Evolutionary conservation across 2,329 filamentous ascomycete genomes (phyloP).

Genomic region (Camillea tinctor): DNA sequence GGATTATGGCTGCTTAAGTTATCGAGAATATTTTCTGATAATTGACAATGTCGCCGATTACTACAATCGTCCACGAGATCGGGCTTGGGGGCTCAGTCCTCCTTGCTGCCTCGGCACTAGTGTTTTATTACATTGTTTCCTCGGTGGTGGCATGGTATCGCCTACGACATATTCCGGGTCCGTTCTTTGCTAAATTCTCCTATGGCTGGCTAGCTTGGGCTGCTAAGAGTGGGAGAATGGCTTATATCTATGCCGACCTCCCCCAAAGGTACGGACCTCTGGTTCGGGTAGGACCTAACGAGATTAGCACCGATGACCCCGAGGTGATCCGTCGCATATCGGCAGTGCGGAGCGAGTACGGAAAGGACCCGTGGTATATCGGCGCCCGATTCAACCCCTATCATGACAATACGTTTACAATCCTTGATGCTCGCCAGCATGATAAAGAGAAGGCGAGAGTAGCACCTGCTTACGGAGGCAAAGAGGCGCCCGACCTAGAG

Average conservation of each 20-base stretch:
- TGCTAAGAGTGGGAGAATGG: conserved; percentile 29
- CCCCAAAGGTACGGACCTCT: conserved; percentile 31
- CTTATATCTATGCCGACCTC: conserved; percentile 12
- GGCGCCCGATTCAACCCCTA: conserved; percentile 51
- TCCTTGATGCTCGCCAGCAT: conserved; percentile 43
- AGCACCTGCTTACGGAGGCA: conserved; percentile 21
- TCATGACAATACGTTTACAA: conserved; percentile 53
- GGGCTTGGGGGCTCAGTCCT: neutral
- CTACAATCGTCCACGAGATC: neutral
- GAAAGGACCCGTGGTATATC: conserved; percentile 44
- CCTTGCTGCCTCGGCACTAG: neutral
- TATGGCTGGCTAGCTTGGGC: conserved; percentile 39
- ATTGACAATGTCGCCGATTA: neutral
- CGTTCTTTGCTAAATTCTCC: conserved; percentile 37
- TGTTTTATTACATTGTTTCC: neutral
- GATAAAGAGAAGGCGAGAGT: conserved; percentile 42
- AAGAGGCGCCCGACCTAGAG: conserved; percentile 24
- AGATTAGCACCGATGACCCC: conserved; percentile 40
- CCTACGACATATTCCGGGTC: conserved; percentile 29
- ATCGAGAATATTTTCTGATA: neutral
- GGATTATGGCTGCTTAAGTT: too few relatives aligned
- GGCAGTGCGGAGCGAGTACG: conserved; percentile 37
- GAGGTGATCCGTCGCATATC: conserved; percentile 38
- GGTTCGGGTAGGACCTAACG: conserved; percentile 43
- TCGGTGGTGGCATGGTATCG: neutral